Percentiles rank a stretch among this genome's conserved stretches.
Conservation (phyloP, 139 green algal genomes). For the Volvox reticuliferus region DNA sequence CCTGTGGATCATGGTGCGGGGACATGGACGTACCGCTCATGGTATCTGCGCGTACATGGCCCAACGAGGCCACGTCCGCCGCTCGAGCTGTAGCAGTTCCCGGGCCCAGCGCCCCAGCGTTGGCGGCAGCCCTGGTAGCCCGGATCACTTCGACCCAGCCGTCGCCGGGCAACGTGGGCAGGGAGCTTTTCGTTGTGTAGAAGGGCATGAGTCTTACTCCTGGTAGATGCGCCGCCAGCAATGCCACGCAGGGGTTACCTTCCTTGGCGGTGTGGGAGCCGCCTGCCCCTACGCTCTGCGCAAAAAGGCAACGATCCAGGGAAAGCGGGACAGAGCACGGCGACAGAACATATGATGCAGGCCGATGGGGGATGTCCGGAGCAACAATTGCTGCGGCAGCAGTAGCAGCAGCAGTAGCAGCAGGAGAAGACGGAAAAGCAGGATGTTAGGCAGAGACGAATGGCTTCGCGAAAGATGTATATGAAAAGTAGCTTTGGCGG, state of each 20-base stretch:
- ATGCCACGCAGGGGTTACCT: background rate
- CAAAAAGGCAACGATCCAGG: background rate
- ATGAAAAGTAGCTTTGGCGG: too few relatives aligned
- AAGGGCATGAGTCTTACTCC: constrained; percentile 18
- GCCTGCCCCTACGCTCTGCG: background rate
- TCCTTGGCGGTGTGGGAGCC: background rate
- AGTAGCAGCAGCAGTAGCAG: too few relatives aligned
- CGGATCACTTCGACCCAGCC: constrained; percentile 18
- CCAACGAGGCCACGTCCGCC: background rate
- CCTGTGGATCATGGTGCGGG: too few relatives aligned
- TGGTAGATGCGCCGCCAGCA: constrained; percentile 35
- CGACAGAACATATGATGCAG: too few relatives aligned
- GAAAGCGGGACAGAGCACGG: background rate
- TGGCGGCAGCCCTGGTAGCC: background rate
- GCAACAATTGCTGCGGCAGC: too few relatives aligned
- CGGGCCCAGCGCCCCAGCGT: too few relatives aligned
- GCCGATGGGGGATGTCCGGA: too few relatives aligned
- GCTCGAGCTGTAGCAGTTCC: background rate
- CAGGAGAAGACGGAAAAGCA: too few relatives aligned
- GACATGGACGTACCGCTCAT: too few relatives aligned
- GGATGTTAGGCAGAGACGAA: too few relatives aligned
- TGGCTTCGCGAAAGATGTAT: too few relatives aligned
- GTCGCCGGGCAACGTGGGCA: background rate
- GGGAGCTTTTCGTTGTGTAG: background rate
- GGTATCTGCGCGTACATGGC: too few relatives aligned